Percentiles rank a stretch among this genome's conserved stretches.
Conservation (phyloP, 225 moss, liverwort and hornwort genomes). For the Neckera pumila region DNA sequence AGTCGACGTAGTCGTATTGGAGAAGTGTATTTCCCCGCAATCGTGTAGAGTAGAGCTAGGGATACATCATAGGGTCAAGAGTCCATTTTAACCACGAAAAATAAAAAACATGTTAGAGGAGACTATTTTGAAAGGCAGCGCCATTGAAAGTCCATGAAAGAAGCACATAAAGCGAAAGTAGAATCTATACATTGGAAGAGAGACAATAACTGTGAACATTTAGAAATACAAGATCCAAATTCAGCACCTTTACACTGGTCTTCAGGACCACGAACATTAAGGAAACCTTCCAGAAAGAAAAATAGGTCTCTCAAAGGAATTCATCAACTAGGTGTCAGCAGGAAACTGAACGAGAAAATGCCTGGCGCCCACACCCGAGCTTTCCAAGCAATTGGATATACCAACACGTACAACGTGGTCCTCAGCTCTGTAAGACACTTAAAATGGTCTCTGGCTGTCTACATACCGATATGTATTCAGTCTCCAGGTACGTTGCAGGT, state of each 20-base stretch:
- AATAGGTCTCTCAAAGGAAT: not conserved
- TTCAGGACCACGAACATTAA: not conserved
- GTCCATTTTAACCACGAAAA: not conserved
- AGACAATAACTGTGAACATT: not conserved
- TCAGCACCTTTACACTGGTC: not conserved
- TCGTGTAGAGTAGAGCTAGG: not conserved
- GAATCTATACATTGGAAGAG: not conserved
- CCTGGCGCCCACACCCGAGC: not conserved
- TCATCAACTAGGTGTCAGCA: slow-evolving; percentile 13
- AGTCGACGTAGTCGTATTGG: not conserved
- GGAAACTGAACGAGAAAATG: slow-evolving; percentile 12
- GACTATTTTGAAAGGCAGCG: not conserved
- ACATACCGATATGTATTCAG: not conserved
- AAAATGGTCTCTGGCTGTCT: not conserved
- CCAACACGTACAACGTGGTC: not conserved
- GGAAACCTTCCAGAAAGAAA: not conserved
- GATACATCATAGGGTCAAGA: not conserved
- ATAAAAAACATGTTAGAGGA: not conserved
- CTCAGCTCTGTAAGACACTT: not conserved
- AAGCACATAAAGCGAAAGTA: not conserved
- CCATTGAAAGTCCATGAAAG: not conserved
- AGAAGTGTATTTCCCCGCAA: not conserved
- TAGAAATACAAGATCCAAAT: slow-evolving; percentile 12
- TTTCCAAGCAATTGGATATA: not conserved
- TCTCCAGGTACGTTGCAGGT: not conserved